A percentile compares a stretch with the other conserved stretches of the same genome.
Evolutionary conservation across 768 basidiomycete species (phyloP).

Genomic region (Gloeopeniophorella convolvens): DNA sequence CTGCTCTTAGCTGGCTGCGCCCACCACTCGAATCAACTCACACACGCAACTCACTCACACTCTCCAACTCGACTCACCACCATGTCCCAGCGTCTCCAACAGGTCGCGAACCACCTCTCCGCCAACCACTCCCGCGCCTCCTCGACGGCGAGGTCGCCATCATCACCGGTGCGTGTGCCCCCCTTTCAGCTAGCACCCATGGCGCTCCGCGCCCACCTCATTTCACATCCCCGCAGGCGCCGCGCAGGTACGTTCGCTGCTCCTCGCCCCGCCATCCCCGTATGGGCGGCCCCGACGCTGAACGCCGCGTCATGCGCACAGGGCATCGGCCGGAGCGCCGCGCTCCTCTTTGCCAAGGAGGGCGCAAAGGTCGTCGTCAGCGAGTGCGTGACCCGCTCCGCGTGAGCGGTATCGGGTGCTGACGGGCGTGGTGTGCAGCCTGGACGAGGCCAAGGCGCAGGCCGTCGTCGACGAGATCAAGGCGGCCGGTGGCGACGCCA

Average conservation of each 20-base stretch:
- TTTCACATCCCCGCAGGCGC: slow-evolving; percentile 42
- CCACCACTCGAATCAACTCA: too few species aligned
- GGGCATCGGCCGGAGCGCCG: slow-evolving; percentile 75
- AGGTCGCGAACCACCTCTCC: slow-evolving; percentile 65
- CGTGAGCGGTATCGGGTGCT: slow-evolving; percentile 6
- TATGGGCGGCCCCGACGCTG: too few species aligned
- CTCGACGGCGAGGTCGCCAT: slow-evolving; percentile 76
- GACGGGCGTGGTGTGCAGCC: slow-evolving; percentile 34
- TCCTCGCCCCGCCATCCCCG: not conserved
- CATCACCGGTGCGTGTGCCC: slow-evolving; percentile 75
- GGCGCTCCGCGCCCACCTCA: slow-evolving; percentile 10
- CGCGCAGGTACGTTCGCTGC: slow-evolving; percentile 50
- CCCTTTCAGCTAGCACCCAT: not conserved
- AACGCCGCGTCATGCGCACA: slow-evolving; percentile 31
- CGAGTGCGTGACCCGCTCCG: slow-evolving; percentile 47
- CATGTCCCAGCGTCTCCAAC: slow-evolving; percentile 43
- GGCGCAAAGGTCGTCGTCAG: slow-evolving; percentile 83
- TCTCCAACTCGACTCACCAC: not conserved
- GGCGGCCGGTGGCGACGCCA: slow-evolving; percentile 61
- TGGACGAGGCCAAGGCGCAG: slow-evolving; percentile 64
- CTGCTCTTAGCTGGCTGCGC: too few species aligned
- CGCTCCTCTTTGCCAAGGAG: slow-evolving; percentile 74
- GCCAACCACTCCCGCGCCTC: slow-evolving; percentile 44
- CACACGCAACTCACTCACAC: too few species aligned
- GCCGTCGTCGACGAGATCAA: slow-evolving; percentile 69